Base-by-base conservation (phyloP, 208 protist genomes). In the Leishmania gerbilli region DNA sequence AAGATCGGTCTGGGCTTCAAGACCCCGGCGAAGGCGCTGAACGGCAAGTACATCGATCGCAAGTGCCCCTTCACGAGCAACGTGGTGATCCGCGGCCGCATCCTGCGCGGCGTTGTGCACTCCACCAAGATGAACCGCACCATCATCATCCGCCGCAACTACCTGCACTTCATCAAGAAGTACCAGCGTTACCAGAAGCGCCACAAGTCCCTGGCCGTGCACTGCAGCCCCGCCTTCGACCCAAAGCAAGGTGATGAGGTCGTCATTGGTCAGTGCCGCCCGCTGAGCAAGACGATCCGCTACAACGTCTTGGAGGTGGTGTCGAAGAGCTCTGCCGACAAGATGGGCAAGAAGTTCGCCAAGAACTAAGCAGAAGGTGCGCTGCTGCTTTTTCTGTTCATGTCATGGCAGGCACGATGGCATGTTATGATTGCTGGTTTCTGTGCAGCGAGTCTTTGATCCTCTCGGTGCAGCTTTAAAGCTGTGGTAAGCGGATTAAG, bases 131-230 rank as follows among this genome's bases (percentile, higher is more conserved):
- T 99, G 99, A 92, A 99, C 82, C 93, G 98, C 88, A 99, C 99
- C 64, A 96, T 99, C 86, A 94, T 99, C 82, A 97, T 99, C 90
- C 98, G 99, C 88, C 97, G 99, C 88, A 99, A 99, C 92, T 99
- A 99, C 93, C 98, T 99, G 75, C 99, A 99, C 95, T 99, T 99
- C 95, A 97, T 99, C 91, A 95, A 95, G 84, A 99, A 99, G 96
- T 99, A 99, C 97, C 99, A 99, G 94, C 95, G 99, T 90, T 99
- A 99, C 94, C 99, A 99, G 95, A 99, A 99, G 98, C 97, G 99
- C 85, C 99, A 99, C 97, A 99, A 96, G 81, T 99, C 99, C 85
- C 92, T 99, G 55, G 89, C 99, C 51, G 99, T 99, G 75, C 99
- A 99, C 97, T 94, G 94, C 91, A 99, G 98, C 74, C 99, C 99